These are phyloP conservation scores for Extremus antarcticus DNA, from an alignment of 495 filamentous ascomycete species.

Conservation along the genomic window DNA sequence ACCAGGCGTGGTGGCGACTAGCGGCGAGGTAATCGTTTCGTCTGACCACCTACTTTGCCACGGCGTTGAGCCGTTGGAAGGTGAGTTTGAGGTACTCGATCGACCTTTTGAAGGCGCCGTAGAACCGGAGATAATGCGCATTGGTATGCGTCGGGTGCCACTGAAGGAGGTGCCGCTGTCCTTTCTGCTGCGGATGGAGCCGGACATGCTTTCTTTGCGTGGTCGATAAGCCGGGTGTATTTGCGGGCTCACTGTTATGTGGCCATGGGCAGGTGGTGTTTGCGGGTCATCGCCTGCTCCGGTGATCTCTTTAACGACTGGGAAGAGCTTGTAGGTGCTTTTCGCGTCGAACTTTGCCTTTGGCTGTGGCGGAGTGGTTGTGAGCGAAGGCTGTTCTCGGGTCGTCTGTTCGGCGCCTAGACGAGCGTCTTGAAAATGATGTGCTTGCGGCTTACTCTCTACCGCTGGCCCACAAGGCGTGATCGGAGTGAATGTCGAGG, in stretches of 20 bases:
- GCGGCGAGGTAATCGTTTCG: conserved; percentile 13
- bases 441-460: neutral
- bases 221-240: conserved; percentile 7
- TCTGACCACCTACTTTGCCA: conserved; percentile 12
- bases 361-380: neutral
- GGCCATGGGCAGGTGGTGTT: neutral
- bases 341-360: neutral
- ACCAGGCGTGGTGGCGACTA: conserved; percentile 1
- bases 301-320: conserved; percentile 1
- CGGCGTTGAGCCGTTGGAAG: neutral
- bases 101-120: neutral
- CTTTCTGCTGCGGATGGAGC: conserved; percentile 13
- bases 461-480: neutral
- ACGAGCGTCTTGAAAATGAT: neutral
- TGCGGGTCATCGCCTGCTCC: neutral
- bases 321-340: conserved; percentile 15
- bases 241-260: neutral
- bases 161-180: conserved; percentile 14
- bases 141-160: neutral
- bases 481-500: neutral
- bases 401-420: neutral
- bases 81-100: neutral
- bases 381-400: neutral
- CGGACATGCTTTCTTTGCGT: conserved; percentile 9
- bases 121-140: conserved; percentile 7